Percentiles rank a stretch among this genome's conserved stretches.
phyloP scores from a whole-genome alignment of 106 monocot genomes.

The Allium cepa region DNA sequence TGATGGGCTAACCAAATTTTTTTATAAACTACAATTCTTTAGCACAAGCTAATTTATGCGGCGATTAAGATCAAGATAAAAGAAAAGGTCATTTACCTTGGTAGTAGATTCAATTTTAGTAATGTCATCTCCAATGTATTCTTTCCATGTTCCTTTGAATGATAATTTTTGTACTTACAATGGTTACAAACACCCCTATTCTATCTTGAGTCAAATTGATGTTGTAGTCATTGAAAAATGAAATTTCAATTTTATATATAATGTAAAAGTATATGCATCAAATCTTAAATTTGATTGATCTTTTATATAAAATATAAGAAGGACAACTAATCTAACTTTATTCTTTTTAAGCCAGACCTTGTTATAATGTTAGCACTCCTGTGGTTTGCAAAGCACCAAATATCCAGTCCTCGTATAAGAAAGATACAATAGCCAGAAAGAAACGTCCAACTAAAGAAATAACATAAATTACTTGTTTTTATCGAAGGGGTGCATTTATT shows the following conservation, averaged over 20 bases:
- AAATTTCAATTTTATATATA: neutral
- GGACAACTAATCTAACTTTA: constrained; percentile 44
- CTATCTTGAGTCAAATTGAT: constrained; percentile 95
- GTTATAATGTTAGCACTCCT: constrained; percentile 98
- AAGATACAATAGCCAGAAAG: no score
- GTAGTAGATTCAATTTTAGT: constrained; percentile 90
- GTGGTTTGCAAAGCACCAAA: constrained; percentile 92
- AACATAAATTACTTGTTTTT: no score
- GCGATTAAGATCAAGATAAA: no score
- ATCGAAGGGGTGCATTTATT: no score
- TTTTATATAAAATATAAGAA: neutral
- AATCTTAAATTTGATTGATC: neutral
- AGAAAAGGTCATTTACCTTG: constrained; percentile 1
- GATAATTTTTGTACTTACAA: constrained; percentile 98
- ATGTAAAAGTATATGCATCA: neutral
- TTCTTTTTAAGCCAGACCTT: constrained; percentile 82
- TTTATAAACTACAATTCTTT: no score
- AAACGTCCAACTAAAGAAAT: no score
- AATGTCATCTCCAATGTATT: constrained; percentile 98
- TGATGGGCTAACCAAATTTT: constrained; percentile 87
- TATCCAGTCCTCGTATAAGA: constrained; percentile 57
- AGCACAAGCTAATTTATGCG: neutral
- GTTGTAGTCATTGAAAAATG: constrained; percentile 60
- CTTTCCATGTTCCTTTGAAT: constrained; percentile 97
- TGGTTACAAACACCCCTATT: constrained; percentile 94